Conservation (phyloP, 2,329 filamentous ascomycete genomes). For the Talaromyces marneffei region DNA sequence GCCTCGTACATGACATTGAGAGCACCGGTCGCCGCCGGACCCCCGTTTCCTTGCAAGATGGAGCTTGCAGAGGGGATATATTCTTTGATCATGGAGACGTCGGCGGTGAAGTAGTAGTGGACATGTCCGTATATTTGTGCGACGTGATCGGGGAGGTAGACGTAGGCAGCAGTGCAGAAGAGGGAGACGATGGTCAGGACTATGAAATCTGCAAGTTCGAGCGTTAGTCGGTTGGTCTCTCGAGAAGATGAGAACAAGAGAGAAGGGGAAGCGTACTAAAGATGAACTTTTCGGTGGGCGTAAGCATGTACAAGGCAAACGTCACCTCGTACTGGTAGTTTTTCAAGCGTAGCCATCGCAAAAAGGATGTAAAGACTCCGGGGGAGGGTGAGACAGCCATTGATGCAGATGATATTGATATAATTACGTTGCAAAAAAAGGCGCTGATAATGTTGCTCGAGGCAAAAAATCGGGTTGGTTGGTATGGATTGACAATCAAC, state of each 20-base stretch:
- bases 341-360: constrained; percentile 88
- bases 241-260: neutral
- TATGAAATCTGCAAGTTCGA: constrained; percentile 64
- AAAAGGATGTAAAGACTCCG: constrained; percentile 48
- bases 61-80: constrained; percentile 29
- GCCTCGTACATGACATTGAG: constrained; percentile 46
- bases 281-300: constrained; percentile 89
- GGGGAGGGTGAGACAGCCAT: constrained; percentile 16
- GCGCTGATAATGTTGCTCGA: neutral
- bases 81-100: constrained; percentile 42
- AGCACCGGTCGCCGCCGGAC: constrained; percentile 20
- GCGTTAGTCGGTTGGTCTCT: neutral
- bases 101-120: constrained; percentile 92
- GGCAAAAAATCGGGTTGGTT: neutral
- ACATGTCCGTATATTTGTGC: constrained; percentile 73
- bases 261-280: constrained; percentile 67
- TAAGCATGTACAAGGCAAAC: constrained; percentile 95
- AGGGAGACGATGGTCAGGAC: constrained; percentile 85
- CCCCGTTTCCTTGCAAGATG: constrained; percentile 26
- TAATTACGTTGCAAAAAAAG: too few species aligned
- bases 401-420: neutral
- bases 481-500: neutral
- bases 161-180: constrained; percentile 74
- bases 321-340: constrained; percentile 98
- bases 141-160: constrained; percentile 92